Base-by-base conservation (phyloP, 2,329 filamentous ascomycete species). In the Trichoderma aggressivum region DNA sequence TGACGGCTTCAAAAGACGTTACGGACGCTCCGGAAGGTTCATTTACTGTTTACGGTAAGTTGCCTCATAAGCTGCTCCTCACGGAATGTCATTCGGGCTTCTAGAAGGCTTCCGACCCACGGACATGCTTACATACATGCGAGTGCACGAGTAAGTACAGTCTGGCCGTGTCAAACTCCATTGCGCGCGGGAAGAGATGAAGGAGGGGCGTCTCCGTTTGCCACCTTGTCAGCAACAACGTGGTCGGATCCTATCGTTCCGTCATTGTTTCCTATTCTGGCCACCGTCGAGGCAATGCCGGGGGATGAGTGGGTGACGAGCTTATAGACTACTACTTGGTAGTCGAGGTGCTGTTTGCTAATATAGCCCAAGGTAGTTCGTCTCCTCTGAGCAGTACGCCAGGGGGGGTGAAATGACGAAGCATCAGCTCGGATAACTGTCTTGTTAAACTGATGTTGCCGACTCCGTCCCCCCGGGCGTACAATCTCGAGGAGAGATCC, bases 31-130 rank as follows among this genome's bases (percentile, higher is more conserved):
- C 65, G 65, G 36, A 47, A 26, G 24, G 36, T 12, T 12, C 53
- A 28, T 58, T 68, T 60, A 28, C 65, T 68, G n/a, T 32, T 68
- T 60, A 28, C 11, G 65, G 65, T 39, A 68, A 59, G 55, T 43
- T 36, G n/a, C 30, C 7, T 36, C 12, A 39, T 32, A 64, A 64
- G 62, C 43, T 58, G 47, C 32, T 66, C 21, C 50, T 65, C 63
- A 39, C 5, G 32, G 8, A 50, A 50, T 68, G 65, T 47, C 36
- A 60, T 34, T 34, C 3, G 24, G 55, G 55, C 55, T 68, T 68
- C 65, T 68, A 60, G 65, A 68, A 68, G 36, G 21, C 26, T 68
- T 60, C 64, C n/a, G 64, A 34, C 55, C 65, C 65, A 68, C 55
- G 65, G 36, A 24, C 7, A n/a, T n/a, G 65, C 65, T 68, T 68